These are phyloP conservation scores for Epithele typhae DNA, from an alignment of 768 basidiomycete genomes.

Conservation along the genomic window DNA sequence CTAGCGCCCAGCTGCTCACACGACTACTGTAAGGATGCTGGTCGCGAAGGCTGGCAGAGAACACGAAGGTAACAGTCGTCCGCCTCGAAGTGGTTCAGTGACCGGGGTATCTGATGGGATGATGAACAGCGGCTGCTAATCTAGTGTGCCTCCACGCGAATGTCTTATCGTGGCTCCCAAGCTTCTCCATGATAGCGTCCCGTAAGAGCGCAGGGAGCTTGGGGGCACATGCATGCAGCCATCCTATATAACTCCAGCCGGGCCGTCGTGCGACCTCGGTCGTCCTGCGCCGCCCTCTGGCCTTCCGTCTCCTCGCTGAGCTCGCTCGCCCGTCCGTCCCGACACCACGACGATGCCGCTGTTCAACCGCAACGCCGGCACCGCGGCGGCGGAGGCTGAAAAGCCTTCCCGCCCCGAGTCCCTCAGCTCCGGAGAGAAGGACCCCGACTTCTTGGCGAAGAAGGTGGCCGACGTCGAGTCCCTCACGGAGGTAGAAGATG, in stretches of 20 bases:
- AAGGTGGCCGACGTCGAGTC: conserved; percentile 17
- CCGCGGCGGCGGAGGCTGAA: too few species aligned
- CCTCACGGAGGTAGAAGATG: conserved; percentile 15
- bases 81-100: too few species aligned
- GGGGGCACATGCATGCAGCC: not conserved
- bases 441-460: not conserved
- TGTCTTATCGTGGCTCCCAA: conserved; percentile 5
- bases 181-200: conserved; percentile 11
- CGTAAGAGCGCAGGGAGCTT: too few species aligned
- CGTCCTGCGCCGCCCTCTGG: not conserved
- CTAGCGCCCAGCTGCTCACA: too few species aligned
- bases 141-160: conserved; percentile 5
- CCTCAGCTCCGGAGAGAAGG: conserved; percentile 14
- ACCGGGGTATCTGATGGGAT: too few species aligned
- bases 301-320: not conserved
- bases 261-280: conserved; percentile 2
- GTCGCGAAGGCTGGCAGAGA: too few species aligned
- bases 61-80: too few species aligned
- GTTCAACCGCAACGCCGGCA: too few species aligned
- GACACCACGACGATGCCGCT: too few species aligned
- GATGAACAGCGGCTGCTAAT: too few species aligned
- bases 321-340: not conserved
- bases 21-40: too few species aligned
- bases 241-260: conserved; percentile 4
- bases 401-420: conserved; percentile 1